Evolutionary conservation across 306 rosid species (phyloP), one percentile per base, ranked within the genome.

Genomic region (Lathyrus sativus): DNA sequence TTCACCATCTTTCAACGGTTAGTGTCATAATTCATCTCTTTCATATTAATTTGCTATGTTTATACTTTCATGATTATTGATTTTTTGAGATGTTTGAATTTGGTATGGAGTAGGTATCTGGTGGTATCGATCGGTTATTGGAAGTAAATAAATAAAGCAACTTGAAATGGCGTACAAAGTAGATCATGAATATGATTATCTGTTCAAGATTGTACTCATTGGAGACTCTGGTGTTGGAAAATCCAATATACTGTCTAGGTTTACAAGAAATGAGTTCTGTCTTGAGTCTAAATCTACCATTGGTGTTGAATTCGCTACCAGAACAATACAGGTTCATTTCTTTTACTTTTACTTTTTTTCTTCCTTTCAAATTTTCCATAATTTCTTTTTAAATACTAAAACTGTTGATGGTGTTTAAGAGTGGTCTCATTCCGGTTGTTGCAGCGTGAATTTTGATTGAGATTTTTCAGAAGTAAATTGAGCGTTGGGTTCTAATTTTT

Each of bases 221-320:
- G 88, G 96, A 4, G 96, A 89, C 56, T 89, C 96, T 26, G 91
- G 96, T 62, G 96, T 89, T n/a, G 96, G 96, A 60, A 89, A 89
- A 81, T 86, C 96, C 11, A 89, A 89, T 53, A 89, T 89, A 13
- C 91, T 89, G n/a, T 89, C 91, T 4, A 84, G 96, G 72, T 89
- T 86, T 73, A 89, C 91, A 1, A 70, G 96, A 46, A 89, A 89
- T 9, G 91, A 89, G 77, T 89, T 89, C 9, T 89, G 86, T 75
- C 74, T 89, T 68, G 96, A 89, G 70, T 89, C 96, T 7, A 89
- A 89, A 78, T 89, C 96, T 57, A 89, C 96, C 49, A 89, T 89
- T 67, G 96, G 96, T 49, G 96, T 89, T 70, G 96, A 89, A 77
- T 89, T 89, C 55, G 96, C 96, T 31, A 89, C 91, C 11, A 83